These are phyloP conservation scores for Yamadazyma atlantica DNA, from an alignment of 1,139 yeast genomes.

Conservation along the genomic window DNA sequence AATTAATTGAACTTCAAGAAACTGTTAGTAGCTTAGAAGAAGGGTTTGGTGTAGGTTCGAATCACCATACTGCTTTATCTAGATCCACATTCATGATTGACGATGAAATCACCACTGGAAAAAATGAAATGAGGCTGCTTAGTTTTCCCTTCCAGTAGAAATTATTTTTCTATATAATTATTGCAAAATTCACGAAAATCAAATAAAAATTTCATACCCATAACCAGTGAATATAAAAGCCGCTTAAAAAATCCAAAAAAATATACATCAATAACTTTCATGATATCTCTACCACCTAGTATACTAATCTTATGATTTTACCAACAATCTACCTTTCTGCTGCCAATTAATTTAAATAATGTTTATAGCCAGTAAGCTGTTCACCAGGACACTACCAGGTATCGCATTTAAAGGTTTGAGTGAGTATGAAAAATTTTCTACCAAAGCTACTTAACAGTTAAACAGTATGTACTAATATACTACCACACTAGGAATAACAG, in stretches of 20 bases:
- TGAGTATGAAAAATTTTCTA: slow-evolving; percentile 2
- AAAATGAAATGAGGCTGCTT: slow-evolving; percentile 1
- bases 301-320: no score
- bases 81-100: background rate
- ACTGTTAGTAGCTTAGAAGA: slow-evolving; percentile 14
- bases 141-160: background rate
- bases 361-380: no score
- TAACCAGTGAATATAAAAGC: background rate
- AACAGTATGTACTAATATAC: slow-evolving; percentile 1
- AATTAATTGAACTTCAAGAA: slow-evolving; percentile 36
- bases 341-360: no score
- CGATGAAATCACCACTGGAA: background rate
- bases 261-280: background rate
- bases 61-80: background rate
- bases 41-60: slow-evolving; percentile 6
- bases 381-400: no score
- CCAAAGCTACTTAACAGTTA: background rate
- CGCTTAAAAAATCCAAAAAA: background rate
- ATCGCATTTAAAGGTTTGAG: no score
- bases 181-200: slow-evolving; percentile 1
- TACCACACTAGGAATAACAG: slow-evolving; percentile 13
- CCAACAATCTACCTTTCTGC: no score
- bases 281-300: no score
- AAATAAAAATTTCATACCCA: no score
- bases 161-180: background rate